phyloP scores from a whole-genome alignment of 352 stramenopile species.

The Ophiocytium majus region DNA sequence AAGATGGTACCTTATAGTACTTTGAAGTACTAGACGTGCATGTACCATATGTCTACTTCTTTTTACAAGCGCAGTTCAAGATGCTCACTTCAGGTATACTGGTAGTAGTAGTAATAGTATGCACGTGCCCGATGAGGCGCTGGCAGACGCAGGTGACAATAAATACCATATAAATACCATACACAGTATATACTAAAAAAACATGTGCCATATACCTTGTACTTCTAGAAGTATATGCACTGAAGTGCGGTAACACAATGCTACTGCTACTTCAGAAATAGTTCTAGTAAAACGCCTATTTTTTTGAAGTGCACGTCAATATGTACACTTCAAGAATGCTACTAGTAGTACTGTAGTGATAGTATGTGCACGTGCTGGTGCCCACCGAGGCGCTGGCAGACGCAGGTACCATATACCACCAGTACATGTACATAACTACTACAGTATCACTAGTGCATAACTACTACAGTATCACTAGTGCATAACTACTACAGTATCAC shows the following conservation, averaged over 20 bases:
- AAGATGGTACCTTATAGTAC: too few species aligned
- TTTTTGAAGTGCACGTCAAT: background rate
- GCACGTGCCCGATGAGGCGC: background rate
- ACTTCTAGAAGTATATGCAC: too few species aligned
- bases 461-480: too few species aligned
- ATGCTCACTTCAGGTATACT: background rate
- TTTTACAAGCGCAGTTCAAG: background rate
- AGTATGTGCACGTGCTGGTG: slow-evolving; percentile 14
- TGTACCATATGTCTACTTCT: background rate
- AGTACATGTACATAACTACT: too few species aligned
- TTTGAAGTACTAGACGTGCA: too few species aligned
- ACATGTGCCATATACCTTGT: too few species aligned
- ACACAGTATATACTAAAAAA: too few species aligned
- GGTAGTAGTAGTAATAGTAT: background rate
- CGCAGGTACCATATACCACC: background rate
- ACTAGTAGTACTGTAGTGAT: background rate
- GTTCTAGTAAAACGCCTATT: too few species aligned
- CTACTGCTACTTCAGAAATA: too few species aligned
- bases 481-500: too few species aligned
- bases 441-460: too few species aligned
- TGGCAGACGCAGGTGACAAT: background rate
- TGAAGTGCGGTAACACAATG: too few species aligned
- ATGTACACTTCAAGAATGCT: background rate
- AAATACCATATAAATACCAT: background rate
- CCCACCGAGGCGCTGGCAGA: background rate